Conservation (phyloP, 441 rosid genomes). For the Euphorbia schlechtendalii region DNA sequence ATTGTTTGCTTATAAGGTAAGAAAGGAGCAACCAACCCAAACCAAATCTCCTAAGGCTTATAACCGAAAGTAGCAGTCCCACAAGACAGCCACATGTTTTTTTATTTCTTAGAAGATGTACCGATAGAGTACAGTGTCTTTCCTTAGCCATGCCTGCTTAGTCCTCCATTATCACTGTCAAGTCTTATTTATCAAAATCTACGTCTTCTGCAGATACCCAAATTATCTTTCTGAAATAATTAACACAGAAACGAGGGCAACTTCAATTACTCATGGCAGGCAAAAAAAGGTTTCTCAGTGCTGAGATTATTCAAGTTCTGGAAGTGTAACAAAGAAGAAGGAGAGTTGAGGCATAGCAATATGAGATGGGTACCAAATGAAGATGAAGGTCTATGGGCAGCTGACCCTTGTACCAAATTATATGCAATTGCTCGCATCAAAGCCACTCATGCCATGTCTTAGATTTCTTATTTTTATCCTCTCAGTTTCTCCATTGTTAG, state of each 20-base stretch:
- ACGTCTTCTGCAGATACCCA: background rate
- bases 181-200: too few relatives aligned
- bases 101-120: background rate
- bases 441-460: constrained; percentile 2
- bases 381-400: constrained; percentile 9
- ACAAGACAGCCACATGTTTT: background rate
- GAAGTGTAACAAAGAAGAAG: background rate
- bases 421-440: constrained; percentile 8
- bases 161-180: background rate
- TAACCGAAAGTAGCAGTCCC: background rate
- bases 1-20: constrained; percentile 1
- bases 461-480: background rate
- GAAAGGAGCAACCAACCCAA: background rate
- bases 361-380: background rate
- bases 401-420: constrained; percentile 2
- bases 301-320: background rate
- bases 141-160: constrained; percentile 3
- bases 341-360: background rate
- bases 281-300: background rate
- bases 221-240: too few relatives aligned
- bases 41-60: background rate
- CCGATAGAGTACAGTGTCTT: background rate
- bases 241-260: background rate
- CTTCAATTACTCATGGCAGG: background rate
- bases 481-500: too few relatives aligned